phyloP scores from a whole-genome alignment of 164 flowering plant genomes.

The Vitis rupestris region DNA sequence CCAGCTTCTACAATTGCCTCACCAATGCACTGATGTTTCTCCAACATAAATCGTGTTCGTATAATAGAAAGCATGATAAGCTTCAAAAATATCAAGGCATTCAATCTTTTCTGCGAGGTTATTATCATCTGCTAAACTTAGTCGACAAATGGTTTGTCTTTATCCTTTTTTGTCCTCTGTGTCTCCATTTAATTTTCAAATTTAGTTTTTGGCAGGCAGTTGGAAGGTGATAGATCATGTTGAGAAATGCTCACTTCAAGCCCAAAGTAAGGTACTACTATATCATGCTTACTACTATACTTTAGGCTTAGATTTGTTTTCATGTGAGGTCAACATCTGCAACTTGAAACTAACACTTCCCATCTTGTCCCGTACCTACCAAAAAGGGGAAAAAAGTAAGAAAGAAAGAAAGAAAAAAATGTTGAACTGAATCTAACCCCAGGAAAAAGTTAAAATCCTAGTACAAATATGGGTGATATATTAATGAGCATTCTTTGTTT shows the following conservation, averaged over 20 bases:
- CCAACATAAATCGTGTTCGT: neutral
- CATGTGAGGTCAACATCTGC: neutral
- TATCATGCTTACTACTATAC: neutral
- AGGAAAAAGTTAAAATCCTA: too few species aligned
- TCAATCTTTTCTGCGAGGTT: slow-evolving; percentile 22
- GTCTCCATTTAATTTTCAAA: neutral
- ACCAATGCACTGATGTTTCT: neutral
- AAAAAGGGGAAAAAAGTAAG: too few species aligned
- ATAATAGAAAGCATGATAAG: neutral
- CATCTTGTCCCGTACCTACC: too few species aligned
- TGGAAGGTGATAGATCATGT: slow-evolving; percentile 7
- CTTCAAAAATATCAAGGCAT: neutral
- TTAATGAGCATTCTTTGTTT: too few species aligned
- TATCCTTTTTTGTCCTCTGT: neutral
- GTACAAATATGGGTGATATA: too few species aligned
- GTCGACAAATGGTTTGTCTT: neutral
- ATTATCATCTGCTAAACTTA: too few species aligned
- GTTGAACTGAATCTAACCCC: too few species aligned
- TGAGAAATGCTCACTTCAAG: slow-evolving; percentile 7
- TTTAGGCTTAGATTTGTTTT: neutral
- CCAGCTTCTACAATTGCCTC: neutral
- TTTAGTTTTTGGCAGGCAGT: slow-evolving; percentile 13
- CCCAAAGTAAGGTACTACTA: slow-evolving; percentile 22
- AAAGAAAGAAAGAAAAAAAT: too few species aligned
- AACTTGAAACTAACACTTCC: too few species aligned